phyloP scores from a whole-genome alignment of 805 yeast genomes.

The Kluyveromyces aestuarii region DNA sequence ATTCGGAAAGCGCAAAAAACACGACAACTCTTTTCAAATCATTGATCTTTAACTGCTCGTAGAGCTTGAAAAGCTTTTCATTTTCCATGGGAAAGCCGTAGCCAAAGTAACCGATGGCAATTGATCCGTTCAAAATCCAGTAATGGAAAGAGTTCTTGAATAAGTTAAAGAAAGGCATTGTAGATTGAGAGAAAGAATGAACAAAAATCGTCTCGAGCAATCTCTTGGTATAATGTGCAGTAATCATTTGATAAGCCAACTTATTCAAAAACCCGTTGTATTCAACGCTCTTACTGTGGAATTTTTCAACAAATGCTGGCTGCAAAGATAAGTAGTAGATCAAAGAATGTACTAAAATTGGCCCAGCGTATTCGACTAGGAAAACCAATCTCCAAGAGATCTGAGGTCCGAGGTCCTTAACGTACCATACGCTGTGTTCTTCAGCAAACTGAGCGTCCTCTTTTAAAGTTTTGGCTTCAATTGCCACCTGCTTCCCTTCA shows the following conservation, averaged over 20 bases:
- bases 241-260: slow-evolving; percentile 36
- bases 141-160: slow-evolving; percentile 88
- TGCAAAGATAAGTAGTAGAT: slow-evolving; percentile 38
- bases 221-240: slow-evolving; percentile 78
- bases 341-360: slow-evolving; percentile 69
- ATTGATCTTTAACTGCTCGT: slow-evolving; percentile 10
- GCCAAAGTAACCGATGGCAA: slow-evolving; percentile 40
- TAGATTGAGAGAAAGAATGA: slow-evolving; percentile 77
- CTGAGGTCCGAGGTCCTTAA: slow-evolving; percentile 91
- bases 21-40: slow-evolving; percentile 28
- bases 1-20: slow-evolving; percentile 51
- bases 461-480: slow-evolving; percentile 6
- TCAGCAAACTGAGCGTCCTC: slow-evolving; percentile 26
- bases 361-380: slow-evolving; percentile 82
- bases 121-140: slow-evolving; percentile 80
- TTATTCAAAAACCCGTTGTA: slow-evolving; percentile 21
- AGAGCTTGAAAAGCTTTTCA: slow-evolving; percentile 9
- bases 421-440: slow-evolving; percentile 38
- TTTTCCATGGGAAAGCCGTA: slow-evolving; percentile 33
- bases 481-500: slow-evolving; percentile 27
- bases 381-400: slow-evolving; percentile 89
- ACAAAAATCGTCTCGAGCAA: slow-evolving; percentile 80
- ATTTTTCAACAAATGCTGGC: slow-evolving; percentile 7
- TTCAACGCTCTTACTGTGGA: slow-evolving; percentile 4
- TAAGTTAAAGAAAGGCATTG: slow-evolving; percentile 85